phyloP scores from a whole-genome alignment of 768 basidiomycete genomes.

The Trametes sanguinea region DNA sequence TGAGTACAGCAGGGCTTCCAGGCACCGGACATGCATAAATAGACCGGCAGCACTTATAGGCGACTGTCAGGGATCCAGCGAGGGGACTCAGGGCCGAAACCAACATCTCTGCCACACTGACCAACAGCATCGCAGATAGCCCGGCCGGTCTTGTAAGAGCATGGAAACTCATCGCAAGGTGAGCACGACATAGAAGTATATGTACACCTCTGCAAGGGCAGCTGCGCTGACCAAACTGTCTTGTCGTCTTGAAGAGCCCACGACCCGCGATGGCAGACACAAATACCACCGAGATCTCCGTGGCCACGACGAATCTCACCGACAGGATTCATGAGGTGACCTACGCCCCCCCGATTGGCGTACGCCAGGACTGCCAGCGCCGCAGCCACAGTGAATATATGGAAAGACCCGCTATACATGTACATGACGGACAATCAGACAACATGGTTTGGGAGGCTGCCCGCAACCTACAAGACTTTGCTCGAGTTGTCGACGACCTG shows the following conservation, averaged over 20 bases:
- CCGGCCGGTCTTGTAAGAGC: slow-evolving; percentile 30
- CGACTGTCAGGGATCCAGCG: slow-evolving; percentile 29
- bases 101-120: slow-evolving; percentile 31
- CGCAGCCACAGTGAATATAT: slow-evolving; percentile 31
- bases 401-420: slow-evolving; percentile 25
- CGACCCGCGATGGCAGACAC: slow-evolving; percentile 29
- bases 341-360: slow-evolving; percentile 16
- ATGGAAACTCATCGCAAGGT: slow-evolving; percentile 25
- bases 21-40: background rate
- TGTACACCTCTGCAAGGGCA: background rate
- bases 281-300: slow-evolving; percentile 28
- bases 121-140: slow-evolving; percentile 33
- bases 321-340: slow-evolving; percentile 23
- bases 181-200: background rate
- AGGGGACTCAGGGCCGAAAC: slow-evolving; percentile 29
- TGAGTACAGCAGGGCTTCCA: background rate
- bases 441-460: background rate
- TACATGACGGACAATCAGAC: too few relatives aligned
- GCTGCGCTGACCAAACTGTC: slow-evolving; percentile 29
- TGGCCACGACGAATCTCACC: slow-evolving; percentile 31
- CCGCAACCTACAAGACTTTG: slow-evolving; percentile 26
- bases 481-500: slow-evolving; percentile 28
- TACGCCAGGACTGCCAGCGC: slow-evolving; percentile 28
- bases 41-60: slow-evolving; percentile 21
- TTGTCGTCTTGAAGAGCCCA: slow-evolving; percentile 28